Conservation (phyloP, 176 grass and related monocot genomes). For the Musa beccarii region DNA sequence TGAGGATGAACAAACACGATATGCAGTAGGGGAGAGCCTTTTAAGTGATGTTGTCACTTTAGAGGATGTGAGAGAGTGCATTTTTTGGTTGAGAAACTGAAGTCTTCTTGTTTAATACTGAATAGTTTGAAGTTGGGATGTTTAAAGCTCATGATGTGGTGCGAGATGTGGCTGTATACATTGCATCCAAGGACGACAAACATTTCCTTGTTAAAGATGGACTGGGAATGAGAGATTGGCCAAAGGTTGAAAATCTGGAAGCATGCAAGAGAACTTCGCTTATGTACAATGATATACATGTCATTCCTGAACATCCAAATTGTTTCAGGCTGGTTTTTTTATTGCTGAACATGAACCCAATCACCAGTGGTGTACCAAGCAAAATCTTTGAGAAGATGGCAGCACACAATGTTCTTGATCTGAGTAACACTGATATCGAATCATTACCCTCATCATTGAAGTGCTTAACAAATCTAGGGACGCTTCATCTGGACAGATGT, state of each 20-base stretch:
- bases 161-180: conserved; percentile 20
- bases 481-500: conserved; percentile 13
- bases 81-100: conserved; percentile 13
- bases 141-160: conserved; percentile 29
- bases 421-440: conserved; percentile 5
- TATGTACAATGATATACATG: not conserved
- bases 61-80: conserved; percentile 13
- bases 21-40: conserved; percentile 6
- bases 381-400: conserved; percentile 20
- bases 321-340: not conserved
- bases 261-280: conserved; percentile 19
- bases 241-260: not conserved
- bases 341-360: conserved; percentile 13
- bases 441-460: conserved; percentile 8
- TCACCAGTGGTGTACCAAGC: not conserved
- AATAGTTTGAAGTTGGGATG: not conserved
- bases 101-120: conserved; percentile 17
- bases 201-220: conserved; percentile 7
- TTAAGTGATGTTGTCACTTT: not conserved
- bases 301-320: conserved; percentile 3
- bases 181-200: conserved; percentile 16
- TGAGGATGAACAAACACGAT: conserved; percentile 12
- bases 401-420: conserved; percentile 14
- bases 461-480: not conserved
- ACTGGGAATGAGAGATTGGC: not conserved